Evolutionary conservation across 257 asterid species (phyloP).

Genomic region (Solanum virginianum): DNA sequence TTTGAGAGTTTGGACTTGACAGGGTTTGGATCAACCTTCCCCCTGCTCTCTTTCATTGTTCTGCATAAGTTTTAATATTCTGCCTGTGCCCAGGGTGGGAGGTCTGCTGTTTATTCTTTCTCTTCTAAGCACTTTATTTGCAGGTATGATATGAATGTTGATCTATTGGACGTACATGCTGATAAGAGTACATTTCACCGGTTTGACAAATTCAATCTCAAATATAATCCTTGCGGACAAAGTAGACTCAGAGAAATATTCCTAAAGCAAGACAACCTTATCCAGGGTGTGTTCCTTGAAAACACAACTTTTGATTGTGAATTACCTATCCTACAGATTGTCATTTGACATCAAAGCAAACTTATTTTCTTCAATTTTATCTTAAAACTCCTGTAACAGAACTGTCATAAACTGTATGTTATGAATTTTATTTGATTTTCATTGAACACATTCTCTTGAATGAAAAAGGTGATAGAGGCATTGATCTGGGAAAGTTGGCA

Average conservation of each 20-base stretch:
- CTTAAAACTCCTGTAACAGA: not conserved
- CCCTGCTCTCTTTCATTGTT: not conserved
- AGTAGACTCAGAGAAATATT: constrained; percentile 88
- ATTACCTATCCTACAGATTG: not conserved
- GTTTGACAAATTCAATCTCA: constrained; percentile 90
- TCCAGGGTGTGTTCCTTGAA: constrained; percentile 52
- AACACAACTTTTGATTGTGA: not conserved
- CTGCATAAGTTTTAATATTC: not conserved
- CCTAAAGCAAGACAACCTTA: constrained; percentile 87
- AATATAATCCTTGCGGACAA: constrained; percentile 94
- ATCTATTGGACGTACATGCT: constrained; percentile 87
- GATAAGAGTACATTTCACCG: constrained; percentile 97
- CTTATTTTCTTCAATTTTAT: not conserved
- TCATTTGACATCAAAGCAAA: not conserved
- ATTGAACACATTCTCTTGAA: not conserved
- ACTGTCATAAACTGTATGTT: not conserved
- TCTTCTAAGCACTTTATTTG: constrained; percentile 3
- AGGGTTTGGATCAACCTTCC: constrained; percentile 43
- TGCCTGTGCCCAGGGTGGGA: not conserved
- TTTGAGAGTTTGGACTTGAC: constrained; percentile 91
- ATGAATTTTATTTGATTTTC: not conserved
- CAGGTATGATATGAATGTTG: constrained; percentile 92
- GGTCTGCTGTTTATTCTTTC: not conserved
- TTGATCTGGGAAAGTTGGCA: too few species aligned
- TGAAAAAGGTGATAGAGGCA: too few species aligned